Evolutionary conservation across 1,139 yeast species (phyloP).

Genomic region (Candida frijolesensis): DNA sequence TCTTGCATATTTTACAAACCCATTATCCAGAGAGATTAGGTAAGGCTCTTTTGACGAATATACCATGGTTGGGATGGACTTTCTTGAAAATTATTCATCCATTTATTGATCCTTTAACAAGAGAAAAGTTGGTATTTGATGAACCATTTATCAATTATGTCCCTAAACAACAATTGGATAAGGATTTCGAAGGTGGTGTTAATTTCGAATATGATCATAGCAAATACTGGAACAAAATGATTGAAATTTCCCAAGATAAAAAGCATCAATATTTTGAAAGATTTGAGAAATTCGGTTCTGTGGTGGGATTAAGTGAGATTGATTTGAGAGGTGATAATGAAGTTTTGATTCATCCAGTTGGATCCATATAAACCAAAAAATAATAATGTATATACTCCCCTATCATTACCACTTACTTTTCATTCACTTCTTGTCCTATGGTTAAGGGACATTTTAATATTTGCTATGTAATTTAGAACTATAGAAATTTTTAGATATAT

Average conservation of each 20-base stretch:
- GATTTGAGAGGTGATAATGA: conserved; percentile 69
- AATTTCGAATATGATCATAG: conserved; percentile 47
- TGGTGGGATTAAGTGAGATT: conserved; percentile 57
- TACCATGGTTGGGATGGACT: conserved; percentile 52
- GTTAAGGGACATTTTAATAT: not conserved
- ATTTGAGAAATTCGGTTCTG: conserved; percentile 41
- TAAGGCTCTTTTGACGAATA: conserved; percentile 48
- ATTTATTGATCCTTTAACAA: conserved; percentile 51
- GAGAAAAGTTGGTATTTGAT: conserved; percentile 51
- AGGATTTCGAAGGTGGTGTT: conserved; percentile 46
- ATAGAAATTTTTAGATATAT: not conserved
- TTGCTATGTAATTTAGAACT: not conserved
- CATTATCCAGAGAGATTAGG: conserved; percentile 55
- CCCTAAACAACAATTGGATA: conserved; percentile 48
- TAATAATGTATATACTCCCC: not conserved
- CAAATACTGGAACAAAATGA: conserved; percentile 47
- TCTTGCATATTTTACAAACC: conserved; percentile 66
- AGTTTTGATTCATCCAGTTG: conserved; percentile 38
- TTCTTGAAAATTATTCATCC: conserved; percentile 51
- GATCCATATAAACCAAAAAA: conserved; percentile 19
- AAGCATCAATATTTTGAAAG: conserved; percentile 37
- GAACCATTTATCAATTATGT: conserved; percentile 45
- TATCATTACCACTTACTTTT: not conserved
- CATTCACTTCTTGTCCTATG: not conserved
- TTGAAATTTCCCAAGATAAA: conserved; percentile 40